Base-by-base conservation (phyloP, 441 rosid genomes). In the Viola pubescens region DNA sequence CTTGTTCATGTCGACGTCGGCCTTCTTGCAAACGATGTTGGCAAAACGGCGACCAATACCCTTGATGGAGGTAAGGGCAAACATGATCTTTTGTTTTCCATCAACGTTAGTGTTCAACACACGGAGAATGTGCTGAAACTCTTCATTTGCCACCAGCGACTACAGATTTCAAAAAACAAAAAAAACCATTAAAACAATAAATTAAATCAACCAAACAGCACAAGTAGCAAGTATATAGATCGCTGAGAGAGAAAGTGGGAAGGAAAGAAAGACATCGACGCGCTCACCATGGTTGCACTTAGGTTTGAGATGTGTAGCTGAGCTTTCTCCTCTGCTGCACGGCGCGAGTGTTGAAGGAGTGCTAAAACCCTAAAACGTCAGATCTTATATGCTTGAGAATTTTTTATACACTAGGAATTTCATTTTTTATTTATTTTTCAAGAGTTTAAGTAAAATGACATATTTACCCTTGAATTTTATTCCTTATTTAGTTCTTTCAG, bases 21-120 rank as follows among this genome's bases (percentile, higher is more conserved):
- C 96, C 68, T 89, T 89, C 85, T 89, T 89, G 87, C 96, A 87
- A 70, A 81, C 91, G 50, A 87, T 83, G 83, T 89, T 89, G 37
- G 97, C 95, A 14, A 89, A 73, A 39, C 97, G 74, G 71, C 97
- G 88, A 3, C 97, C 97, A 61, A 89, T 83, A 73, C 97, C 97
- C 57, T 89, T 89, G 70, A 89, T 89, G 51, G 97, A 86, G 68
- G 97, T 89, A 5, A 87, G 86, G 39, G 97, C 95, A 62, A 86
- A 87, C 97, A 89, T 83, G 39, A 89, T 89, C 77, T 85, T 89
- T 61, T 89, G 91, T 69, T 87, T 89, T 0, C 97, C 97, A 78
- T 89, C 97, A 4, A 89, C 95, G 64, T 89, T 89, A 42, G 95
- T 87, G 80, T 89, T 89, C 63, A 86, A 61, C 66, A 89, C 97